Evolutionary conservation across 2,329 filamentous ascomycete genomes (phyloP).

Genomic region (Penicillium sp.): DNA sequence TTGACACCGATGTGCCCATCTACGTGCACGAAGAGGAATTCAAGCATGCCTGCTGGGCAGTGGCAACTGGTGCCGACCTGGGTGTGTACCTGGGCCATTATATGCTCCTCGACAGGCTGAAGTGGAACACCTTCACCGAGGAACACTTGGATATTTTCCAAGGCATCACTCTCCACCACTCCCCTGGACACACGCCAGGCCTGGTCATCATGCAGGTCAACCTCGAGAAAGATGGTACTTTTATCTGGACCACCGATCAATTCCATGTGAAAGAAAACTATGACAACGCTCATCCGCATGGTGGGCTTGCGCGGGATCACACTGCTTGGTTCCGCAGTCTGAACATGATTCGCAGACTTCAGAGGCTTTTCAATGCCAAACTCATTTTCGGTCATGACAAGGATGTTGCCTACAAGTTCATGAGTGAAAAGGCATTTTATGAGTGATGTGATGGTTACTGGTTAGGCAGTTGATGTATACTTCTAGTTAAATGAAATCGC

Average conservation of each 20-base stretch:
- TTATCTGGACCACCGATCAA: constrained; percentile 41
- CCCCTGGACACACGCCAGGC: constrained; percentile 36
- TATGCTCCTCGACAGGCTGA: constrained; percentile 33
- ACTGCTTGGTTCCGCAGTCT: not conserved
- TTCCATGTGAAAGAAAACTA: constrained; percentile 41
- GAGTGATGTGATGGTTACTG: not conserved
- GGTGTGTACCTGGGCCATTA: constrained; percentile 40
- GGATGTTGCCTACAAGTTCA: not conserved
- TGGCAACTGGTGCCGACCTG: constrained; percentile 40
- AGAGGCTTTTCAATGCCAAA: not conserved
- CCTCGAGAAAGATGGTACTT: constrained; percentile 33
- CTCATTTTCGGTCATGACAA: not conserved
- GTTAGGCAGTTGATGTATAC: no score
- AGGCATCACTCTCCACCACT: constrained; percentile 38
- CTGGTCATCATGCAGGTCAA: constrained; percentile 38
- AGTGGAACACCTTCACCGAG: constrained; percentile 44
- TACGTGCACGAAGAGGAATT: constrained; percentile 48
- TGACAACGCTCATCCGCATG: constrained; percentile 9
- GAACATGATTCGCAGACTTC: not conserved
- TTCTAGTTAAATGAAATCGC: no score
- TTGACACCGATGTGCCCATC: constrained; percentile 41
- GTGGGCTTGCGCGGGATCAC: not conserved
- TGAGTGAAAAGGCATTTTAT: not conserved
- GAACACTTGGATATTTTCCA: constrained; percentile 37
- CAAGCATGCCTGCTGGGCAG: constrained; percentile 44